phyloP scores from a whole-genome alignment of 192 early-diverging fungal genomes.

The Coemansia sp. region DNA sequence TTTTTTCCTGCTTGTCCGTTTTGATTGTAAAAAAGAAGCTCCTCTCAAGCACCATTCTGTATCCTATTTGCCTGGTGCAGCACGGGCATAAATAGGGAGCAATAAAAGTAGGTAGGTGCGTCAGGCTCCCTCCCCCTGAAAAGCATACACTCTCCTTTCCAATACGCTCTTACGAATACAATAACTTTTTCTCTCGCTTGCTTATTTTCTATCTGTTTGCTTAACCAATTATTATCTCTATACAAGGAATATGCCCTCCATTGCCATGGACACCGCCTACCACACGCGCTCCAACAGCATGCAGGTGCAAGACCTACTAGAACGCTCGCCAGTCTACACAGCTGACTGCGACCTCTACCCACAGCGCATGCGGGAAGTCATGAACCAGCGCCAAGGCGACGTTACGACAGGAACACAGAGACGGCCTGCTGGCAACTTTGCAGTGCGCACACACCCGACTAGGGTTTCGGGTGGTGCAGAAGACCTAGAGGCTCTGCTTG shows the following conservation, averaged over 20 bases:
- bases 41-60: too few relatives aligned
- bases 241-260: conserved; percentile 21
- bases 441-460: not conserved
- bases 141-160: too few relatives aligned
- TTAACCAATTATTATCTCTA: not conserved
- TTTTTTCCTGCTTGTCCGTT: too few relatives aligned
- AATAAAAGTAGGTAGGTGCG: too few relatives aligned
- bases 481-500: conserved; percentile 12
- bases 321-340: conserved; percentile 31
- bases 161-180: too few relatives aligned
- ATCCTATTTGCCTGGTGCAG: too few relatives aligned
- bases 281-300: not conserved
- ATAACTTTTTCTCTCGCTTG: too few relatives aligned
- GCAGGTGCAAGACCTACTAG: conserved; percentile 15
- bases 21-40: too few relatives aligned
- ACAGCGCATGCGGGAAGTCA: conserved; percentile 33
- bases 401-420: not conserved
- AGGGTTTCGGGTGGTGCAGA: not conserved
- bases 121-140: too few relatives aligned
- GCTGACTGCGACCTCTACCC: conserved; percentile 48
- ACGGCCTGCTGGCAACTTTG: not conserved
- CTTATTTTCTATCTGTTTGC: not conserved
- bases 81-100: too few relatives aligned
- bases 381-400: conserved; percentile 23
- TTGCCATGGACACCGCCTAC: conserved; percentile 13